Evolutionary conservation across 23 red algal genomes (phyloP).

Genomic region (Gracilaria caudata): DNA sequence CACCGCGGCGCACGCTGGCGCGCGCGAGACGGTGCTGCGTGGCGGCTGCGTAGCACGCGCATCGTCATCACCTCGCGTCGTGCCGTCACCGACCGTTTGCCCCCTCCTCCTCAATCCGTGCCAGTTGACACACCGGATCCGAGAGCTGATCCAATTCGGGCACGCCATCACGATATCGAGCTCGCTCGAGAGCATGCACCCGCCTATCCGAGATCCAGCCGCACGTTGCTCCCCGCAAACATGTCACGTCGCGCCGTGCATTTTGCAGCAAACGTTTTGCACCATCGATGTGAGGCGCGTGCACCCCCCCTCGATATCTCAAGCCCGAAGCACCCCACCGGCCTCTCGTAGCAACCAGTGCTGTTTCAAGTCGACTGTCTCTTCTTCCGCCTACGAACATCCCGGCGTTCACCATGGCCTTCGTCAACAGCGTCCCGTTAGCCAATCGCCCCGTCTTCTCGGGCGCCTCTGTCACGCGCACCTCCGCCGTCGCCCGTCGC

Average conservation of each 20-base stretch:
- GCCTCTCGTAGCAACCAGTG: not conserved
- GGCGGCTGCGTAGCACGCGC: not conserved
- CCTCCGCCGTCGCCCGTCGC: conserved; percentile 9
- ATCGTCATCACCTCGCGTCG: not conserved
- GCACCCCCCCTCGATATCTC: not conserved
- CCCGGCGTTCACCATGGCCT: conserved; percentile 47
- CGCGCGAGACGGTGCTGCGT: too few species aligned
- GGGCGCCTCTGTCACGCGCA: conserved; percentile 27
- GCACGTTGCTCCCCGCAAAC: not conserved
- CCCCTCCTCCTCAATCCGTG: not conserved
- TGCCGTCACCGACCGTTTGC: not conserved
- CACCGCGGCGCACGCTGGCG: not conserved
- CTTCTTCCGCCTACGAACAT: too few species aligned
- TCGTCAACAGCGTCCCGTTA: conserved; percentile 52
- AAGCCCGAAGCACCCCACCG: not conserved
- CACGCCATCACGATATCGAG: not conserved
- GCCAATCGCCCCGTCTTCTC: conserved; percentile 29
- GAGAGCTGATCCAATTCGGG: not conserved
- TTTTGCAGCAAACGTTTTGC: conserved; percentile 4
- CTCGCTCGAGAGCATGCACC: not conserved
- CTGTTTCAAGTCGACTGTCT: too few species aligned
- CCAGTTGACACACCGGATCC: too few species aligned
- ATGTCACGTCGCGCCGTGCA: not conserved
- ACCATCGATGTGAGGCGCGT: not conserved
- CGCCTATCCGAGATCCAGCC: not conserved